phyloP scores from a whole-genome alignment of 2,329 filamentous ascomycete species.

The Apiospora malaysiana region DNA sequence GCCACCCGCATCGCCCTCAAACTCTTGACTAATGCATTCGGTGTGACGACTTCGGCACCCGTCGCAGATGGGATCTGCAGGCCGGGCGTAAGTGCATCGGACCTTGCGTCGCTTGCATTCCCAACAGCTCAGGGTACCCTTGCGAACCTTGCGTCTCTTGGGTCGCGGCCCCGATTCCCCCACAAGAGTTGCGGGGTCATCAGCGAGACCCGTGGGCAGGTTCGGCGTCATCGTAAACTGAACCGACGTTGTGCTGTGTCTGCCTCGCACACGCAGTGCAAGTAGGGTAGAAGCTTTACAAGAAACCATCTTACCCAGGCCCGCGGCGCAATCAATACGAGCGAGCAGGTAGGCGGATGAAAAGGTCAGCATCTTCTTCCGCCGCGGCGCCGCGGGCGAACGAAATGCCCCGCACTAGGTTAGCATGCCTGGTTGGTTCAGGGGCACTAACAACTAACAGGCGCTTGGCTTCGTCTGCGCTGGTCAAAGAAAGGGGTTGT shows the following conservation, averaged over 20 bases:
- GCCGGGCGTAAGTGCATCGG: constrained; percentile 51
- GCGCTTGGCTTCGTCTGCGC: constrained; percentile 25
- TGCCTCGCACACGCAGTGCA: not conserved
- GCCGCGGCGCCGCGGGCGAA: constrained; percentile 2
- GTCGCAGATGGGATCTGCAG: constrained; percentile 47
- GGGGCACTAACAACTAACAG: not conserved
- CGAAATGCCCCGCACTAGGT: not conserved
- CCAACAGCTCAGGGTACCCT: constrained; percentile 64
- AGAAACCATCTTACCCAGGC: not conserved
- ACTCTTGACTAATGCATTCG: constrained; percentile 55
- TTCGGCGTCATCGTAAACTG: not conserved
- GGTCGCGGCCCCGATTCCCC: not conserved
- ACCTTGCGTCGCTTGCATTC: constrained; percentile 63
- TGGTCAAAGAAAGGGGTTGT: constrained; percentile 24
- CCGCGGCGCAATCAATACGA: not conserved
- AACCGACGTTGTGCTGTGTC: not conserved
- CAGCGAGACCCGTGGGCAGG: not conserved
- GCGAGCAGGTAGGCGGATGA: not conserved
- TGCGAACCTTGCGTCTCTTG: constrained; percentile 52
- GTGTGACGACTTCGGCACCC: constrained; percentile 51
- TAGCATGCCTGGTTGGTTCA: not conserved
- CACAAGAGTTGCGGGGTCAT: not conserved
- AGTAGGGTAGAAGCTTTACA: too few species aligned
- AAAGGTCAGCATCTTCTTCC: not conserved
- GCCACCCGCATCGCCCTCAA: constrained; percentile 39